Percentiles rank a stretch among this genome's conserved stretches.
Evolutionary conservation across 805 yeast genomes (phyloP).

Genomic region (Candida tammaniensis): DNA sequence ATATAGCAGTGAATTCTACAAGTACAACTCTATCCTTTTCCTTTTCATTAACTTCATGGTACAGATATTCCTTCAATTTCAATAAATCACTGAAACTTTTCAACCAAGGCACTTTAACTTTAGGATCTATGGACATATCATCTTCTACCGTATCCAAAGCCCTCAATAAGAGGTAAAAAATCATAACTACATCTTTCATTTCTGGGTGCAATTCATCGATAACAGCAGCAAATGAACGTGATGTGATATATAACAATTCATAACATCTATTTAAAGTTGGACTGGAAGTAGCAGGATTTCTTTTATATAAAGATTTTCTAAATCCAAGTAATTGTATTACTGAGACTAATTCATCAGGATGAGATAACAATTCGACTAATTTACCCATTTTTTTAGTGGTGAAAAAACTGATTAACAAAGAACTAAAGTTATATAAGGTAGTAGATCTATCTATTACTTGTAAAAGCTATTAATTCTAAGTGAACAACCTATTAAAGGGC

Average conservation of each 20-base stretch:
- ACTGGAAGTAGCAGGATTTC: constrained; percentile 30
- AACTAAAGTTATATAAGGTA: too few relatives aligned
- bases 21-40: constrained; percentile 83
- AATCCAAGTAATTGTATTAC: constrained; percentile 57
- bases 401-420: neutral
- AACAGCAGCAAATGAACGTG: constrained; percentile 93
- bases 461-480: neutral
- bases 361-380: constrained; percentile 53
- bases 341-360: constrained; percentile 71
- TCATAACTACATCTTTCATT: constrained; percentile 72
- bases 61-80: constrained; percentile 72
- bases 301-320: constrained; percentile 53
- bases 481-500: neutral
- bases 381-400: constrained; percentile 50
- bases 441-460: too few relatives aligned
- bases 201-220: constrained; percentile 90
- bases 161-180: constrained; percentile 82
- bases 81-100: constrained; percentile 66
- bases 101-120: constrained; percentile 70
- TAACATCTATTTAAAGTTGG: constrained; percentile 56
- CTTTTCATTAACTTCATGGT: constrained; percentile 65
- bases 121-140: constrained; percentile 81
- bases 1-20: constrained; percentile 69
- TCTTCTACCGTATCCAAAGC: constrained; percentile 96
- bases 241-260: constrained; percentile 62